phyloP scores from a whole-genome alignment of 2,329 filamentous ascomycete species.

The Alternaria sp. region DNA sequence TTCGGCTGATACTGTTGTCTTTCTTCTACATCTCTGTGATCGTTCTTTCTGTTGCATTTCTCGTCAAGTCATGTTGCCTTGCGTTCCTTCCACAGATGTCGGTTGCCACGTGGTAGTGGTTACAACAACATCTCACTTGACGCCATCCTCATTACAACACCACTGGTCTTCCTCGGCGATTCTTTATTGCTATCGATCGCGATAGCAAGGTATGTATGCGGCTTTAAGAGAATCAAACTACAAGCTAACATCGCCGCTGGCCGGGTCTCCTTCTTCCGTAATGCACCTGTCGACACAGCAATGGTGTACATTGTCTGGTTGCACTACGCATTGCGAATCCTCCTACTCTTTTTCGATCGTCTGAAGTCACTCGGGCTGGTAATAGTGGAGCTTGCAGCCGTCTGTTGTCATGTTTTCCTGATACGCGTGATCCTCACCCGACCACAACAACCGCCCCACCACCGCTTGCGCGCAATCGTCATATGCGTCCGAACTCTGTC shows the following conservation, averaged over 20 bases:
- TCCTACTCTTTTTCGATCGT: conserved; percentile 2
- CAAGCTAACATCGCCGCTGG: not conserved
- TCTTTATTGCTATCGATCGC: not conserved
- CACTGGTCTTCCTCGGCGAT: not conserved
- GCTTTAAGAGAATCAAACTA: not conserved
- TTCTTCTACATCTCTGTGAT: not conserved
- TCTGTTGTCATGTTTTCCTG: conserved; percentile 12
- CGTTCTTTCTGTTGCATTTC: not conserved
- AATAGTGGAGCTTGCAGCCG: conserved; percentile 10
- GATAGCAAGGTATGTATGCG: not conserved
- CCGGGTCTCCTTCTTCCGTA: not conserved
- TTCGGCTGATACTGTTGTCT: not conserved
- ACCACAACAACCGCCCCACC: conserved; percentile 8
- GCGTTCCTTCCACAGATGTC: not conserved
- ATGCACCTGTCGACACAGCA: conserved; percentile 7
- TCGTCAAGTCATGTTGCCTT: not conserved
- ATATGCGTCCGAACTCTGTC: conserved; percentile 5
- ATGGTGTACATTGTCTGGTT: conserved; percentile 16
- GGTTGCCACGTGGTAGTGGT: conserved; percentile 2
- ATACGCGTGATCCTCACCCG: conserved; percentile 17
- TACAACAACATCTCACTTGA: not conserved
- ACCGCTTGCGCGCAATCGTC: not conserved
- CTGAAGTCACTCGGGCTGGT: conserved; percentile 11
- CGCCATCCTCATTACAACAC: not conserved
- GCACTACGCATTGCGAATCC: conserved; percentile 6